phyloP scores from a whole-genome alignment of 352 stramenopile species.

The Globisporangium emineosum region DNA sequence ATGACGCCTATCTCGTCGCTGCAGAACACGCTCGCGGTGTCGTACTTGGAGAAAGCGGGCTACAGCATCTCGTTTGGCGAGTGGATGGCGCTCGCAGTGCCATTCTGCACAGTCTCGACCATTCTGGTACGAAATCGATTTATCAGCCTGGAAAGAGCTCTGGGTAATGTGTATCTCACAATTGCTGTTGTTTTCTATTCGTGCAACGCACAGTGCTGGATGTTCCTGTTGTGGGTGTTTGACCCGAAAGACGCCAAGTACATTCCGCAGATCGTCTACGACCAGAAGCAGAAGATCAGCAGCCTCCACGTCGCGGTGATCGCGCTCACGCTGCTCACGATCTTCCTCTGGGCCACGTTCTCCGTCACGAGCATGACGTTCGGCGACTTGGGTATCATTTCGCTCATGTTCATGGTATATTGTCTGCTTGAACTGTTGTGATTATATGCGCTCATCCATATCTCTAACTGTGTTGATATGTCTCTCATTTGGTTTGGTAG shows the following conservation, averaged over 20 bases:
- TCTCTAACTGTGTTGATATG: neutral
- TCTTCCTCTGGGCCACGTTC: conserved; percentile 89
- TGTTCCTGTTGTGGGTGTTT: conserved; percentile 86
- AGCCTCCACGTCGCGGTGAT: conserved; percentile 88
- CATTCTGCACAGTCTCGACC: conserved; percentile 85
- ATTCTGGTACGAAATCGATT: no score
- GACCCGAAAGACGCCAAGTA: conserved; percentile 84
- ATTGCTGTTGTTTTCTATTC: neutral
- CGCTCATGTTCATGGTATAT: conserved; percentile 86
- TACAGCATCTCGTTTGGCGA: conserved; percentile 88
- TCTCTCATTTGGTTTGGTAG: conserved; percentile 23
- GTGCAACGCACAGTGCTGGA: conserved; percentile 60
- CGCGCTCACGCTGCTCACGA: conserved; percentile 86
- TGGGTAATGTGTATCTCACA: neutral
- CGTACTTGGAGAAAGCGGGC: conserved; percentile 83
- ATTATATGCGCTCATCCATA: no score
- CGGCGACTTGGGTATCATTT: conserved; percentile 90
- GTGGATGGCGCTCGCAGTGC: conserved; percentile 89
- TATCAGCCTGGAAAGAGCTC: no score
- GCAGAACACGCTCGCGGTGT: conserved; percentile 86
- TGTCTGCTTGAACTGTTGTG: no score
- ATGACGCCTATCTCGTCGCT: conserved; percentile 92
- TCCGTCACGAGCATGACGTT: conserved; percentile 84
- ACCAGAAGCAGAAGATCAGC: conserved; percentile 89
- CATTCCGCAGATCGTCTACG: conserved; percentile 92